Percentiles rank a stretch among this genome's conserved stretches.
Evolutionary conservation across 352 stramenopile species (phyloP).

Genomic region (Blastocystis sp.): DNA sequence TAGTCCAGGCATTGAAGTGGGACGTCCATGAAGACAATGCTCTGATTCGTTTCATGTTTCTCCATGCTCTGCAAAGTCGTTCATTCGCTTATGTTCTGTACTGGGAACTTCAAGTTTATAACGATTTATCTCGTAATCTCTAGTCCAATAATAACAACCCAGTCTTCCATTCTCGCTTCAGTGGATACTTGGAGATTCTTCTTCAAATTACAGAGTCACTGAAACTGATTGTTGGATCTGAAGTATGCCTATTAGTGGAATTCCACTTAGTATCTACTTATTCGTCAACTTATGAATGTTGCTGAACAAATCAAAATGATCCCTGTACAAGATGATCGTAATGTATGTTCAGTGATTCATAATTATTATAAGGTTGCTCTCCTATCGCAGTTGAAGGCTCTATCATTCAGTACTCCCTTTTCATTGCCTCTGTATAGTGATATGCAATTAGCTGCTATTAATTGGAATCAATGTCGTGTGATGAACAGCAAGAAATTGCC

Average conservation of each 20-base stretch:
- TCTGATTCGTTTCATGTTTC: constrained; percentile 69
- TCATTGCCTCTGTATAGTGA: constrained; percentile 78
- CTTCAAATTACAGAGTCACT: constrained; percentile 61
- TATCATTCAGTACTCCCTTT: constrained; percentile 76
- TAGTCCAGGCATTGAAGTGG: constrained; percentile 70
- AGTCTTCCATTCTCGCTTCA: constrained; percentile 61
- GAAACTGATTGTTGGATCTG: constrained; percentile 77
- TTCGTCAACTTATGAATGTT: constrained; percentile 79
- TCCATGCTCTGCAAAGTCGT: constrained; percentile 65
- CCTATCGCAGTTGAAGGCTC: constrained; percentile 68
- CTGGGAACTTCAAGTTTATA: constrained; percentile 69
- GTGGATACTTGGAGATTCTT: constrained; percentile 63
- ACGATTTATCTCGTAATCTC: neutral
- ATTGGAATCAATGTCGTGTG: constrained; percentile 76
- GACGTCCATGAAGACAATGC: constrained; percentile 69
- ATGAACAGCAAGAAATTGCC: constrained; percentile 86
- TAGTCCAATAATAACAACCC: constrained; percentile 58
- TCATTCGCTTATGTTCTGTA: constrained; percentile 69
- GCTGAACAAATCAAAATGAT: constrained; percentile 70
- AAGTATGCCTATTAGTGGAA: constrained; percentile 75
- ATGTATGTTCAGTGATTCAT: constrained; percentile 21
- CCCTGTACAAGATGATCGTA: constrained; percentile 7
- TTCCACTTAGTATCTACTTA: constrained; percentile 79
- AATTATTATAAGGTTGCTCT: constrained; percentile 67
- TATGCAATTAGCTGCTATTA: constrained; percentile 74